A percentile compares a stretch with the other conserved stretches of the same genome.
Conservation (phyloP, 768 basidiomycete species). For the Boletellus sp. region DNA sequence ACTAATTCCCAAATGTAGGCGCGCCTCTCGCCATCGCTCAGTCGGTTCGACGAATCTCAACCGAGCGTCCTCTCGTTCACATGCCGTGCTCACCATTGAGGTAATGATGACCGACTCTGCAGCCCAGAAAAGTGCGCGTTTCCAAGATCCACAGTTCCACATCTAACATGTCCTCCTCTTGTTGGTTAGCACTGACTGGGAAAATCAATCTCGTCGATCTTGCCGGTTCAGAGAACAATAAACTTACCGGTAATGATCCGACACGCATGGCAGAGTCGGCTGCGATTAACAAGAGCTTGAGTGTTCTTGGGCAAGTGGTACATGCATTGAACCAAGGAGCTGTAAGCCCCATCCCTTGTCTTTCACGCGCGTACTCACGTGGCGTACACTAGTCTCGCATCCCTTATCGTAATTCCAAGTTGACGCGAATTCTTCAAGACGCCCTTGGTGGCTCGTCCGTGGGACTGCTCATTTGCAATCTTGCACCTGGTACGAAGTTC, state of each 20-base stretch:
- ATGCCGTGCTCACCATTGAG: slow-evolving; percentile 79
- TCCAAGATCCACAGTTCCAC: not conserved
- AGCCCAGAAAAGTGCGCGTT: slow-evolving; percentile 49
- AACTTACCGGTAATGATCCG: slow-evolving; percentile 82
- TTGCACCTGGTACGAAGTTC: slow-evolving; percentile 80
- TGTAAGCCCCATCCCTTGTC: slow-evolving; percentile 32
- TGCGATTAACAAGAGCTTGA: slow-evolving; percentile 87
- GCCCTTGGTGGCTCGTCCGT: slow-evolving; percentile 80
- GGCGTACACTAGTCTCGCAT: slow-evolving; percentile 56
- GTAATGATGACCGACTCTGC: slow-evolving; percentile 54
- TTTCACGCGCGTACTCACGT: slow-evolving; percentile 4
- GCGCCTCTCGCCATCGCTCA: slow-evolving; percentile 72
- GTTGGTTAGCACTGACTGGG: slow-evolving; percentile 53
- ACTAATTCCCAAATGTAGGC: slow-evolving; percentile 35
- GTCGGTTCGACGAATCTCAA: slow-evolving; percentile 87
- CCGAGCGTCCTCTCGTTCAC: slow-evolving; percentile 79
- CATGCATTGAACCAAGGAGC: slow-evolving; percentile 76
- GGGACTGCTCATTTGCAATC: slow-evolving; percentile 80
- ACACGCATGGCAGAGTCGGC: slow-evolving; percentile 86
- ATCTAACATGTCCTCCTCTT: not conserved
- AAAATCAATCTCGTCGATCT: slow-evolving; percentile 87
- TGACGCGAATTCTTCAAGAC: slow-evolving; percentile 87
- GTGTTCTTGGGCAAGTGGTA: slow-evolving; percentile 84
- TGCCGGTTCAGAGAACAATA: slow-evolving; percentile 91
- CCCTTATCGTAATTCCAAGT: slow-evolving; percentile 86